Evolutionary conservation across 2,329 filamentous ascomycete species (phyloP).

Genomic region (Aspergillus luchuensis): DNA sequence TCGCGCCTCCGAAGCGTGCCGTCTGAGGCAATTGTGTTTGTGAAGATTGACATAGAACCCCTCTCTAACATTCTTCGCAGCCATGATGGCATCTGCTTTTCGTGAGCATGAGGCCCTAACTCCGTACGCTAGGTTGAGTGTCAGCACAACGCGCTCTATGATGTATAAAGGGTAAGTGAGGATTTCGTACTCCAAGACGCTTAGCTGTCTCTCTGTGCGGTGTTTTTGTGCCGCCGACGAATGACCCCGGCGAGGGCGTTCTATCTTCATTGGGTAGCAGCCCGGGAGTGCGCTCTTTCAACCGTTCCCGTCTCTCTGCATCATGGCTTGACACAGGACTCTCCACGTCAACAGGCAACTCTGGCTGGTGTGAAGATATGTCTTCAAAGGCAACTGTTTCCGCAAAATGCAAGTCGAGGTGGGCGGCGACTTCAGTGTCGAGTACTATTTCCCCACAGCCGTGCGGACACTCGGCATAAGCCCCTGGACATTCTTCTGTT

Average conservation of each 20-base stretch:
- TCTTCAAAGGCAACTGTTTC: conserved; percentile 51
- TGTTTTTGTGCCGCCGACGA: not conserved
- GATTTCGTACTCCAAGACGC: conserved; percentile 33
- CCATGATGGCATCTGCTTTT: conserved; percentile 73
- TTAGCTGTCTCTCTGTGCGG: conserved; percentile 20
- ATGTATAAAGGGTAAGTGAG: not conserved
- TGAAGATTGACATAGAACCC: conserved; percentile 58
- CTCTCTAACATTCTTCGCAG: conserved; percentile 64
- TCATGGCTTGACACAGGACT: too few relatives aligned
- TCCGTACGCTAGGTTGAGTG: conserved; percentile 53
- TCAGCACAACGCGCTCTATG: conserved; percentile 21
- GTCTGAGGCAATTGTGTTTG: conserved; percentile 52
- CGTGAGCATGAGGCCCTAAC: conserved; percentile 71
- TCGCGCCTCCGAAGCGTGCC: conserved; percentile 47
- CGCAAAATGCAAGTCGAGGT: conserved; percentile 61
- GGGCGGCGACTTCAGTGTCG: conserved; percentile 56
- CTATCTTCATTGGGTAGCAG: not conserved
- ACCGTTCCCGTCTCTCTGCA: not conserved
- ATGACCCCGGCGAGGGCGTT: not conserved
- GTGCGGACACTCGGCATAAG: conserved; percentile 58
- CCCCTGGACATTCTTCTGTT: conserved; percentile 15
- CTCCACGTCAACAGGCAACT: not conserved
- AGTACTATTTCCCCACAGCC: conserved; percentile 63
- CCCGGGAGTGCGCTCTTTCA: not conserved
- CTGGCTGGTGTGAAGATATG: conserved; percentile 15